Conservation (phyloP, 305 asterid genomes). For the Salvia sclarea region DNA sequence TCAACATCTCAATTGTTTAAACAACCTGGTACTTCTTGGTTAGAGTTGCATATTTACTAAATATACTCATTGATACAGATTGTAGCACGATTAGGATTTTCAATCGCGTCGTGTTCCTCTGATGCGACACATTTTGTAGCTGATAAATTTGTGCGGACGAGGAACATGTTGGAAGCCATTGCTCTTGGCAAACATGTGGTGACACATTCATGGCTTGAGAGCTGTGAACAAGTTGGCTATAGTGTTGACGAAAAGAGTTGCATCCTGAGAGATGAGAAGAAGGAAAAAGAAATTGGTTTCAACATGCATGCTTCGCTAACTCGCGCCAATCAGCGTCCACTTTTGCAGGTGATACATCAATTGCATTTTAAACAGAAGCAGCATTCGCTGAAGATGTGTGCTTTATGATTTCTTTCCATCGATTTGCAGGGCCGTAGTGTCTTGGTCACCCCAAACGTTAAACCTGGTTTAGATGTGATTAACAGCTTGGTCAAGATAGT, state of each 20-base stretch:
- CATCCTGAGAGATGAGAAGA: conserved; percentile 74
- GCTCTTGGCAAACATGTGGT: conserved; percentile 72
- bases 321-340: conserved; percentile 61
- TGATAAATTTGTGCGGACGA: conserved; percentile 67
- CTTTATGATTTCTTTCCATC: conserved; percentile 24
- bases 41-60: conserved; percentile 25
- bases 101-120: conserved; percentile 50
- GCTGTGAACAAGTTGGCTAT: conserved; percentile 65
- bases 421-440: conserved; percentile 60
- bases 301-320: conserved; percentile 62
- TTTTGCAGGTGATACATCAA: conserved; percentile 50
- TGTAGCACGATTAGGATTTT: conserved; percentile 55
- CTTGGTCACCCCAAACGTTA: conserved; percentile 60
- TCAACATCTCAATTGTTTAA: conserved; percentile 11
- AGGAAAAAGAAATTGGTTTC: conserved; percentile 73
- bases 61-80: conserved; percentile 47
- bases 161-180: conserved; percentile 77
- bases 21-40: conserved; percentile 16
- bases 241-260: conserved; percentile 56
- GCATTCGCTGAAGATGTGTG: conserved; percentile 10
- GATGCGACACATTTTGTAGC: conserved; percentile 78
- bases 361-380: conserved; percentile 25
- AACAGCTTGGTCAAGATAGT: conserved; percentile 61
- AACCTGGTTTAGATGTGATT: conserved; percentile 57
- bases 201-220: conserved; percentile 76